Evolutionary conservation across 148 eudicot genomes (phyloP).

Genomic region (Selenicereus undatus): DNA sequence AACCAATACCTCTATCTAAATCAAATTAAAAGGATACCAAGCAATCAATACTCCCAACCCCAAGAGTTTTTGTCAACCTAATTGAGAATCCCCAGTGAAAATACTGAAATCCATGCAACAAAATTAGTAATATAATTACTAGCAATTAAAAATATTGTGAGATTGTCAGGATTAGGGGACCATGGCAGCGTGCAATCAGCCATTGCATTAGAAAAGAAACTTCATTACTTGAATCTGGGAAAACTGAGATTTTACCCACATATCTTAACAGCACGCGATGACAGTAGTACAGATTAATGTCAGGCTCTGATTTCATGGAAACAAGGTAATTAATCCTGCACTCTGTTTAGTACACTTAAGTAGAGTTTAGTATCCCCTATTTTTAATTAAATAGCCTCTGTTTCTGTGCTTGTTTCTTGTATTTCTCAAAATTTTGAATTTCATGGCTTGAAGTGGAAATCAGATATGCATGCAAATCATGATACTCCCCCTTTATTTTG

Average conservation of each 20-base stretch:
- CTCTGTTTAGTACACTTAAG: background rate
- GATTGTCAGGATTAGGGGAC: background rate
- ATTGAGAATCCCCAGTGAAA: background rate
- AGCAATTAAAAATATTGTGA: background rate
- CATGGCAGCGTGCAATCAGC: background rate
- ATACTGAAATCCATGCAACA: slow-evolving; percentile 1
- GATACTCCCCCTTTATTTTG: too few species aligned
- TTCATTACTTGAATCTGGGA: background rate
- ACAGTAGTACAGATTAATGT: background rate
- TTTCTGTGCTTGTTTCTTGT: background rate
- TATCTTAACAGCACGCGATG: background rate
- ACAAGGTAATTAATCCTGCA: background rate
- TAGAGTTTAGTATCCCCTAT: background rate
- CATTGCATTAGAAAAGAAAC: background rate
- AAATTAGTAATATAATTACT: background rate
- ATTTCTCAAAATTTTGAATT: background rate
- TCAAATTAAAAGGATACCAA: too few species aligned
- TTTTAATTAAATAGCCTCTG: background rate
- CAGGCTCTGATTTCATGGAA: background rate
- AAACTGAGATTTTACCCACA: background rate
- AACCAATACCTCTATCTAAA: too few species aligned
- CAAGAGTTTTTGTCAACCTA: background rate
- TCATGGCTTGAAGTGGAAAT: background rate
- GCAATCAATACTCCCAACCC: background rate
- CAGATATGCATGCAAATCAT: background rate